Conservation (phyloP, 1,284 basidiomycete species). For the Pterulicium gracile region DNA sequence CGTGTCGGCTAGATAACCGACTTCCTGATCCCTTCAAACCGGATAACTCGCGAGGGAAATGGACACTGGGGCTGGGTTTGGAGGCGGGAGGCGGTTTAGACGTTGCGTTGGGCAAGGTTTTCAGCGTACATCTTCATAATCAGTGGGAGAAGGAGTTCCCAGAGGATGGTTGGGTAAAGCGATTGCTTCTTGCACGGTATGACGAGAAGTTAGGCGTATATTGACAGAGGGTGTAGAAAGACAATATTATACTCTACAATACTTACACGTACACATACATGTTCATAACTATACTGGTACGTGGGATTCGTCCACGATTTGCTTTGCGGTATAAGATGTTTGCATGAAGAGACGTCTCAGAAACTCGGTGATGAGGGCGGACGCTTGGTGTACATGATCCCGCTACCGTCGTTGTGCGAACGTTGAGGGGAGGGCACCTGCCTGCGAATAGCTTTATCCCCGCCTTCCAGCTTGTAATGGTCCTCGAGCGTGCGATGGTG, state of each 20-base stretch:
- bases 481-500: not conserved
- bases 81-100: conserved; percentile 63
- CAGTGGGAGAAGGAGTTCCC: conserved; percentile 85
- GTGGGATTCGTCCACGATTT: too few relatives aligned
- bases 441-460: not conserved
- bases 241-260: too few relatives aligned
- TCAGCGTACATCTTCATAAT: conserved; percentile 86
- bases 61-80: conserved; percentile 43
- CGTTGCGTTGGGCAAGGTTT: conserved; percentile 56
- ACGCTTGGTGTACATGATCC: not conserved
- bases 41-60: conserved; percentile 46
- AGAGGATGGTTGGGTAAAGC: conserved; percentile 68
- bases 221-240: too few relatives aligned
- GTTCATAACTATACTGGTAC: too few relatives aligned
- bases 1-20: conserved; percentile 83
- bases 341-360: too few relatives aligned
- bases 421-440: not conserved
- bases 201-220: conserved; percentile 28
- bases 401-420: not conserved
- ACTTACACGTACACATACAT: too few relatives aligned
- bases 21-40: conserved; percentile 79
- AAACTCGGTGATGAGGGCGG: too few relatives aligned
- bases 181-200: conserved; percentile 57
- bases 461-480: not conserved
- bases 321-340: too few relatives aligned